Percentiles rank a stretch among this genome's conserved stretches.
Evolutionary conservation across 208 protist species (phyloP).

Genomic region (Wallacemonas sp.): DNA sequence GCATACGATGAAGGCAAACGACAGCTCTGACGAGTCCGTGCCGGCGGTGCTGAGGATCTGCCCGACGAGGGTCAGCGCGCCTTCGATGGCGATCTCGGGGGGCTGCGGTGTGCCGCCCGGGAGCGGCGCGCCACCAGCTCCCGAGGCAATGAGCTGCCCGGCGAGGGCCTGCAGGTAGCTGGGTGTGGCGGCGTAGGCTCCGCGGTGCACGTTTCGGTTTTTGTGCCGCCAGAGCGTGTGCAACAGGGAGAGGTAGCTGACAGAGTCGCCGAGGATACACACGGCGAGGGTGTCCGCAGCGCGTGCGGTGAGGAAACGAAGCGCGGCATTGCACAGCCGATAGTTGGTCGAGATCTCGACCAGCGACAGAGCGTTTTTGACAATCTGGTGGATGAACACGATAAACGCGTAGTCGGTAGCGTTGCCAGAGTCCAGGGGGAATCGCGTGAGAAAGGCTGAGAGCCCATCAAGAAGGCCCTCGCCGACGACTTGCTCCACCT

Average conservation of each 20-base stretch:
- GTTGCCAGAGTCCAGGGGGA: slow-evolving; percentile 17
- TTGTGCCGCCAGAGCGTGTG: slow-evolving; percentile 41
- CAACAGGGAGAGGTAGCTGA: slow-evolving; percentile 20
- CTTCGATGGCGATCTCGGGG: slow-evolving; percentile 6
- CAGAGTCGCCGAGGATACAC: slow-evolving; percentile 23
- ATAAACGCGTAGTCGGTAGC: slow-evolving; percentile 3
- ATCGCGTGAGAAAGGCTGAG: slow-evolving; percentile 23
- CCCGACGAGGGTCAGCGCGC: slow-evolving; percentile 11
- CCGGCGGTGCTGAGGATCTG: neutral
- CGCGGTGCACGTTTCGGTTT: slow-evolving; percentile 50
- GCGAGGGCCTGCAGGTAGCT: slow-evolving; percentile 38
- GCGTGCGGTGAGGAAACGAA: slow-evolving; percentile 30
- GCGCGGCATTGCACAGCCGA: slow-evolving; percentile 32
- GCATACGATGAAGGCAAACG: slow-evolving; percentile 27
- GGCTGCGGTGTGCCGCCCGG: neutral
- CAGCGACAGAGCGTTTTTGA: slow-evolving; percentile 29
- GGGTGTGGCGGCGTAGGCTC: slow-evolving; percentile 28
- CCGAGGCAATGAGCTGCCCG: slow-evolving; percentile 6
- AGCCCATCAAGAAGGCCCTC: slow-evolving; percentile 49
- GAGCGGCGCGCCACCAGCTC: neutral
- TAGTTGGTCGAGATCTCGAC: slow-evolving; percentile 26
- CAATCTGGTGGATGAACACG: slow-evolving; percentile 35
- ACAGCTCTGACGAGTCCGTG: slow-evolving; percentile 7
- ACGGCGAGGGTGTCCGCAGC: slow-evolving; percentile 21
- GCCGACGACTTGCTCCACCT: slow-evolving; percentile 28